phyloP scores from a whole-genome alignment of 768 basidiomycete genomes.

The Lentinula sp. region DNA sequence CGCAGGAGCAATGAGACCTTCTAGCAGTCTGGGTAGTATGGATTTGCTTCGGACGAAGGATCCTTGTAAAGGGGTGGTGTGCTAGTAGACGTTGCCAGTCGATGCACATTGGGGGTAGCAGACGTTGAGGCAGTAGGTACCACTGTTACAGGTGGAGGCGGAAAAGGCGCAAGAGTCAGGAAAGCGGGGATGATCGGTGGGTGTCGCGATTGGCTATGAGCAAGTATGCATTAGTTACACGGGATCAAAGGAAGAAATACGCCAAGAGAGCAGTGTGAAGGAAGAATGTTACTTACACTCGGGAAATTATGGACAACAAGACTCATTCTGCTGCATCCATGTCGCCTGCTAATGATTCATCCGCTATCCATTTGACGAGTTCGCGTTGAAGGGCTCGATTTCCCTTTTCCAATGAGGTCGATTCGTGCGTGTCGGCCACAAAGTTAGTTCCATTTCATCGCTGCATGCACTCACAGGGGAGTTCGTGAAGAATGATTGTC shows the following conservation, averaged over 20 bases:
- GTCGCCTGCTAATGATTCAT: conserved; percentile 66
- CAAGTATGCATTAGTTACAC: background rate
- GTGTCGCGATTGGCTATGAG: conserved; percentile 56
- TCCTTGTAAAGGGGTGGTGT: conserved; percentile 39
- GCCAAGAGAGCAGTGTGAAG: conserved; percentile 4
- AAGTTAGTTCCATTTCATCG: no score
- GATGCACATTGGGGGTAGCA: background rate
- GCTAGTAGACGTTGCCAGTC: background rate
- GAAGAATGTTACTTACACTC: conserved; percentile 45
- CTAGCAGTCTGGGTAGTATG: background rate
- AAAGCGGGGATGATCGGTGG: conserved; percentile 61
- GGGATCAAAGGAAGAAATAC: background rate
- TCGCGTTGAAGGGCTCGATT: conserved; percentile 35
- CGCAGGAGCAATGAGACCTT: background rate
- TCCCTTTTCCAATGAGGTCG: conserved; percentile 6
- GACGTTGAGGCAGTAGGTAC: background rate
- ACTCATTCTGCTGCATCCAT: conserved; percentile 69
- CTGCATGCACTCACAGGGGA: no score
- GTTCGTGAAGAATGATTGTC: no score
- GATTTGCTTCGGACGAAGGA: background rate
- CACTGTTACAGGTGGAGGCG: conserved; percentile 13
- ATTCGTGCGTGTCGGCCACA: conserved; percentile 27
- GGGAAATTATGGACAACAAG: conserved; percentile 51
- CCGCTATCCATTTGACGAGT: conserved; percentile 69
- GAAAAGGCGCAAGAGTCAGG: conserved; percentile 10